These are phyloP conservation scores for Blumeriella jaapii DNA, from an alignment of 2,329 filamentous ascomycete genomes.

Conservation along the genomic window DNA sequence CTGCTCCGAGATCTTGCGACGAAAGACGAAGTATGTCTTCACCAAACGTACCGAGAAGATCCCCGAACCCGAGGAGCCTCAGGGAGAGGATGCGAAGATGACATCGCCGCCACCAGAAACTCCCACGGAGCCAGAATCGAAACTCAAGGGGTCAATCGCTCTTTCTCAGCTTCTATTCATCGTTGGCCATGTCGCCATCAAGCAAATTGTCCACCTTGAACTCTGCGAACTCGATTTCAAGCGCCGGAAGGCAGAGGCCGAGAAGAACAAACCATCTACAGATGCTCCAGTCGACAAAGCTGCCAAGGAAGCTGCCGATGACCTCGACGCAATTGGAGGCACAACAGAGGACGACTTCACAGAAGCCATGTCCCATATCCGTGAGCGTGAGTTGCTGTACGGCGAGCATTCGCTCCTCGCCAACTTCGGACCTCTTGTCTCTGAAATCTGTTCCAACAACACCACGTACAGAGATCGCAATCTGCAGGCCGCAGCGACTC, in stretches of 20 bases:
- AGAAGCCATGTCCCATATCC: constrained; percentile 73
- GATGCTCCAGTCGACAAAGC: constrained; percentile 39
- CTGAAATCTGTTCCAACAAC: constrained; percentile 91
- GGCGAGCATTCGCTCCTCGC: constrained; percentile 75
- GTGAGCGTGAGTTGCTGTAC: constrained; percentile 74
- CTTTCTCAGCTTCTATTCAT: constrained; percentile 90
- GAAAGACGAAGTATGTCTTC: constrained; percentile 79
- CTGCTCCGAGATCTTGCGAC: constrained; percentile 79
- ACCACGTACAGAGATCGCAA: constrained; percentile 82
- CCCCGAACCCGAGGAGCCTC: constrained; percentile 27
- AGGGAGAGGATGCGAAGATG: constrained; percentile 24
- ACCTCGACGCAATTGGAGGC: constrained; percentile 90
- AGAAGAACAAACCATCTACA: constrained; percentile 45
- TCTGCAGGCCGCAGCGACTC: constrained; percentile 82
- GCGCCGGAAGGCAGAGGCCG: constrained; percentile 81
- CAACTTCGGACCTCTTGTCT: constrained; percentile 81
- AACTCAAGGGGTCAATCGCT: constrained; percentile 58
- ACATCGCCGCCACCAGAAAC: constrained; percentile 14
- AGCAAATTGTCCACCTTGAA: constrained; percentile 96
- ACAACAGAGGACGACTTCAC: constrained; percentile 93
- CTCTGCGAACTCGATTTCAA: constrained; percentile 98
- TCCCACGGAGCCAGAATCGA: constrained; percentile 28
- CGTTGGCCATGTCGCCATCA: constrained; percentile 92
- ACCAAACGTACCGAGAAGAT: constrained; percentile 24
- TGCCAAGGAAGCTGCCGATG: constrained; percentile 62